A percentile compares a stretch with the other conserved stretches of the same genome.
These are phyloP conservation scores for Trichoderma endophyticum DNA, from an alignment of 2,329 filamentous ascomycete genomes.

Conservation along the genomic window DNA sequence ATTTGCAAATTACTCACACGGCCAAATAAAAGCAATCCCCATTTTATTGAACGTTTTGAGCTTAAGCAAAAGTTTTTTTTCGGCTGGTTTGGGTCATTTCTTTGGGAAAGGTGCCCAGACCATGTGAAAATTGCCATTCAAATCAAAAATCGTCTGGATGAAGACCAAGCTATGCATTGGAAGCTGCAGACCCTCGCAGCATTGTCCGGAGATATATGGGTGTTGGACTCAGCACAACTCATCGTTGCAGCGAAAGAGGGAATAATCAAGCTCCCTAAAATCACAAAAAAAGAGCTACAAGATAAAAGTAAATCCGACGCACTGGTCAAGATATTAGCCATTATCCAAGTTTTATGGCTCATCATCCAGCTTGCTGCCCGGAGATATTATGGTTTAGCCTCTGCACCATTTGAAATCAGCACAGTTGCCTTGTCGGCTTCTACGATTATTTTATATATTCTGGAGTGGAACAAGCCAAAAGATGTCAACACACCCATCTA, in stretches of 20 bases:
- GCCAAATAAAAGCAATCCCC: rapidly evolving
- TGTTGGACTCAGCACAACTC: neutral
- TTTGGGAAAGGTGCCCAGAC: rapidly evolving
- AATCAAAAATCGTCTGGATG: neutral
- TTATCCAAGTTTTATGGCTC: neutral
- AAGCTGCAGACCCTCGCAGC: neutral
- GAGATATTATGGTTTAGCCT: neutral
- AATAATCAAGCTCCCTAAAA: neutral
- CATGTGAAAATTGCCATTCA: rapidly evolving
- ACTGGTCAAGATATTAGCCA: neutral
- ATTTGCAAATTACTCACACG: neutral
- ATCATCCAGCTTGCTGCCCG: neutral
- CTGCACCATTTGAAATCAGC: neutral
- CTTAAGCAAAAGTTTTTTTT: neutral
- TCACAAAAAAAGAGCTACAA: neutral
- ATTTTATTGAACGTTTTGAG: neutral
- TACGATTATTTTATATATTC: neutral
- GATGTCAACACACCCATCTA: neutral
- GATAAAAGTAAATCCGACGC: neutral
- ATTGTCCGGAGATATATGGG: neutral
- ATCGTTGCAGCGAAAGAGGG: neutral
- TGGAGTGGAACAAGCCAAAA: neutral
- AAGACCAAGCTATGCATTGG: neutral
- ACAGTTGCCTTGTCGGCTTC: neutral
- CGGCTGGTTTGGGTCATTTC: neutral